phyloP scores from a whole-genome alignment of 371 early-diverging fungal species.

The Coemansia sp. region DNA sequence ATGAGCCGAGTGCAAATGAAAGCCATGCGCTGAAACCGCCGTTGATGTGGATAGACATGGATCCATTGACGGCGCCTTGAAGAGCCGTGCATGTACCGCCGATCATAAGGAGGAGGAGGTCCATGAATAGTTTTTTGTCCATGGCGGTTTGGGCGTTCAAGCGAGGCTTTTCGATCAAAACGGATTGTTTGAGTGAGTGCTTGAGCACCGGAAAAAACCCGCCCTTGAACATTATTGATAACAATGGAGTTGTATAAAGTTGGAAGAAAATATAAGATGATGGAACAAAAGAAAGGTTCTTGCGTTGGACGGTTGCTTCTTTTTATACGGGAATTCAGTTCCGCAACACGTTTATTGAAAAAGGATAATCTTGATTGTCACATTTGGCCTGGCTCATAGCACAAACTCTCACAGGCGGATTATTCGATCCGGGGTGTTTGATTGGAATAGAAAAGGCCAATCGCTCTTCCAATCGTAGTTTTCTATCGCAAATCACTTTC shows the following conservation, averaged over 20 bases:
- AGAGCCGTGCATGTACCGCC: slow-evolving; percentile 28
- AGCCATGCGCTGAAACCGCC: slow-evolving; percentile 46
- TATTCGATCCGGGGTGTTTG: too few relatives aligned
- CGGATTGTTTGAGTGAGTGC: slow-evolving; percentile 33
- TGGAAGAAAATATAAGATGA: background rate
- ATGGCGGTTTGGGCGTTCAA: slow-evolving; percentile 24
- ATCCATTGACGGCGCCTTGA: slow-evolving; percentile 45
- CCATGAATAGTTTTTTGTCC: slow-evolving; percentile 43
- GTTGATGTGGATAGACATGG: slow-evolving; percentile 38
- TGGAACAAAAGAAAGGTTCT: background rate
- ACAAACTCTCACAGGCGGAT: too few relatives aligned
- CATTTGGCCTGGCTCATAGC: background rate
- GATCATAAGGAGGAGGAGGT: slow-evolving; percentile 36
- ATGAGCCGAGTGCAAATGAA: slow-evolving; percentile 43
- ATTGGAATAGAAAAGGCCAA: too few relatives aligned
- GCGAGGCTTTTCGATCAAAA: slow-evolving; percentile 34
- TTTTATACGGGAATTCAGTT: background rate
- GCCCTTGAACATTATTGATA: slow-evolving; percentile 23
- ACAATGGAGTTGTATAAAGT: background rate
- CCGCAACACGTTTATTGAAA: background rate
- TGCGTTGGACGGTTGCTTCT: too few relatives aligned
- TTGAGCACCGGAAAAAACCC: slow-evolving; percentile 31
- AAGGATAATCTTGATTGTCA: background rate
- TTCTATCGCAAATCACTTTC: background rate
- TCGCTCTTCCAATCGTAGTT: background rate